Percentiles rank a stretch among this genome's conserved stretches.
Evolutionary conservation across 2,329 filamentous ascomycete genomes (phyloP).

Genomic region (Alternaria solani): DNA sequence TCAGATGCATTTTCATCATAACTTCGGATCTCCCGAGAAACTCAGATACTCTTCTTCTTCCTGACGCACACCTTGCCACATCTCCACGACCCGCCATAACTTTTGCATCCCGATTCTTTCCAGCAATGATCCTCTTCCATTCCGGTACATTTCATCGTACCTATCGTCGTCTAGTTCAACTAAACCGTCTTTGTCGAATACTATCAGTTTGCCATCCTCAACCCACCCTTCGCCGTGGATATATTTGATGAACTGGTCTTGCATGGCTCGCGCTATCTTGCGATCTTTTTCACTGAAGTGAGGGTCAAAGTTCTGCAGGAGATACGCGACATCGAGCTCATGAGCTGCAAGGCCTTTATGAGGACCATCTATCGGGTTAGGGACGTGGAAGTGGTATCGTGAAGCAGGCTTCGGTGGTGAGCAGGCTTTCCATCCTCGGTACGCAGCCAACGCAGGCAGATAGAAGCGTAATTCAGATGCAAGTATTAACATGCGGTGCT

Average conservation of each 20-base stretch:
- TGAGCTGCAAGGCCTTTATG: conserved; percentile 36
- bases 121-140: conserved; percentile 33
- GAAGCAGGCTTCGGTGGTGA: conserved; percentile 12
- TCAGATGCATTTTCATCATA: neutral
- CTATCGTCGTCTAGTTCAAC: conserved; percentile 21
- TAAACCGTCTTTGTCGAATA: conserved; percentile 26
- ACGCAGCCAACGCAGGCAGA: conserved; percentile 51
- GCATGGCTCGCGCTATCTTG: conserved; percentile 24
- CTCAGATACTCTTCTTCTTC: conserved; percentile 22
- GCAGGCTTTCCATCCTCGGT: conserved; percentile 39
- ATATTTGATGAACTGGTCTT: conserved; percentile 37
- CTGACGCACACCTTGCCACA: conserved; percentile 39
- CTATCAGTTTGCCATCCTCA: conserved; percentile 27
- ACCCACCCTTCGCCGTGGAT: conserved; percentile 36
- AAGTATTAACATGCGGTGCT: conserved; percentile 40
- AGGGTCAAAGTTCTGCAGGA: conserved; percentile 39
- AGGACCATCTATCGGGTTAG: conserved; percentile 37
- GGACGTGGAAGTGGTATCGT: conserved; percentile 41
- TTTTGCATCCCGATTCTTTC: conserved; percentile 29
- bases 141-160: conserved; percentile 35
- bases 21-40: conserved; percentile 4
- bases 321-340: conserved; percentile 42
- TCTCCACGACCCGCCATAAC: conserved; percentile 36
- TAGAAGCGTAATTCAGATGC: conserved; percentile 58
- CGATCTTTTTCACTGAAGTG: conserved; percentile 22